A percentile compares a stretch with the other conserved stretches of the same genome.
These are phyloP conservation scores for Thalassiosira gravida DNA, from an alignment of 352 stramenopile genomes.

Conservation along the genomic window DNA sequence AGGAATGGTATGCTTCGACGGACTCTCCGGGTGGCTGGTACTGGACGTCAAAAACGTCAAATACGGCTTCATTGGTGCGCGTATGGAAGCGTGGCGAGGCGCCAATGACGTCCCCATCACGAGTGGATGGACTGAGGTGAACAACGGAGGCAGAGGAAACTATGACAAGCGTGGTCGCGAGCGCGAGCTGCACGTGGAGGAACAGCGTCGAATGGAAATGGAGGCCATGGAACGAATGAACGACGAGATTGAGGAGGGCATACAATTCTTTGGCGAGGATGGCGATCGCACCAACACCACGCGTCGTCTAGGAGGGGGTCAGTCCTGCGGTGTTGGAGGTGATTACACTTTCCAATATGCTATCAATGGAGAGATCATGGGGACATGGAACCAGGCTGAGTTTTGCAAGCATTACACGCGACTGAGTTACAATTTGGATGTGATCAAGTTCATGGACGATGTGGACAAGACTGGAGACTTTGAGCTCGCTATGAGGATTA, in stretches of 20 bases:
- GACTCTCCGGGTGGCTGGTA: constrained; percentile 49
- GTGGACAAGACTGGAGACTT: constrained; percentile 43
- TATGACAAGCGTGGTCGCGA: constrained; percentile 36
- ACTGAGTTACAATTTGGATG: constrained; percentile 51
- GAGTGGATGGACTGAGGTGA: constrained; percentile 35
- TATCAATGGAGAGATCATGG: constrained; percentile 53
- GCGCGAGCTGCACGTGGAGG: constrained; percentile 30
- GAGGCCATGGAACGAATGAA: constrained; percentile 38
- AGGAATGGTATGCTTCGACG: constrained; percentile 47
- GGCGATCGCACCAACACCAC: no score
- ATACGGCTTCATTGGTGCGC: constrained; percentile 52
- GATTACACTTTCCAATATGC: constrained; percentile 48
- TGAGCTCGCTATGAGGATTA: constrained; percentile 53
- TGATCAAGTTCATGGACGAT: constrained; percentile 60
- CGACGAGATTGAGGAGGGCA: constrained; percentile 39
- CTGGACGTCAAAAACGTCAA: constrained; percentile 57
- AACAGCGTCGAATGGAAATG: constrained; percentile 6
- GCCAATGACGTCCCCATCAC: constrained; percentile 25
- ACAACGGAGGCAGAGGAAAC: constrained; percentile 48
- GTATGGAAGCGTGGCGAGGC: constrained; percentile 39
- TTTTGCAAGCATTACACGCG: constrained; percentile 55
- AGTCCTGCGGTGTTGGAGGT: constrained; percentile 25
- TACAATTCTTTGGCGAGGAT: constrained; percentile 13
- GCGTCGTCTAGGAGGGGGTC: constrained; percentile 26
- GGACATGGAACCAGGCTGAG: constrained; percentile 39